Percentiles rank a stretch among this genome's conserved stretches.
phyloP scores from a whole-genome alignment of 257 asterid species.

The Knoxia roxburghii region DNA sequence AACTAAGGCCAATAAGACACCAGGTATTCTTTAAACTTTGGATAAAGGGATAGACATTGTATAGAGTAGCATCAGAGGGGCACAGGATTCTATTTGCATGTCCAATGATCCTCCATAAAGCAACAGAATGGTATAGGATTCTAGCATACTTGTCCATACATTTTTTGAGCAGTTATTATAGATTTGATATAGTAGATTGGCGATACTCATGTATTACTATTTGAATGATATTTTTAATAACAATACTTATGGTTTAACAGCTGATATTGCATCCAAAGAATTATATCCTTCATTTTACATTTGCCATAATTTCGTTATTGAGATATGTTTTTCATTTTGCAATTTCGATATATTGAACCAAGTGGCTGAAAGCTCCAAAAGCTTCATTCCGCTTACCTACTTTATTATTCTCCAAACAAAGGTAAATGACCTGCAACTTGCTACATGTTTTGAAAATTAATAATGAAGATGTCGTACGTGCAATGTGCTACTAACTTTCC shows the following conservation, averaged over 20 bases:
- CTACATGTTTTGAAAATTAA: too few species aligned
- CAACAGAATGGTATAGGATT: constrained; percentile 8
- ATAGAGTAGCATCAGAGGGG: background rate
- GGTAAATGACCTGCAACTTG: background rate
- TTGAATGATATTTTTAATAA: background rate
- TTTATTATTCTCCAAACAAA: background rate
- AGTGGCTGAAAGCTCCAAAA: background rate
- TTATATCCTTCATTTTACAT: background rate
- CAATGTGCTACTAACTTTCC: background rate
- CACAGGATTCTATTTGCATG: background rate
- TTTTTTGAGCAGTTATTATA: background rate
- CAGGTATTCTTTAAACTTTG: constrained; percentile 25
- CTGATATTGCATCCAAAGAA: background rate
- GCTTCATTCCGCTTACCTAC: background rate
- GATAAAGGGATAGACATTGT: constrained; percentile 17
- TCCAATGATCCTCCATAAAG: background rate
- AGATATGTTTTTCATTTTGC: background rate
- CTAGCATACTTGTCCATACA: background rate
- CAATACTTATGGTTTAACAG: background rate
- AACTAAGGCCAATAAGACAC: constrained; percentile 7
- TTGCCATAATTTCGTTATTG: background rate
- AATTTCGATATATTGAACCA: background rate
- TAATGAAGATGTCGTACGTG: background rate
- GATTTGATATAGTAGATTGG: background rate
- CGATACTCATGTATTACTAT: background rate